Evolutionary conservation across 257 asterid species (phyloP), one percentile per base, ranked within the genome.

Genomic region (Striga asiatica): DNA sequence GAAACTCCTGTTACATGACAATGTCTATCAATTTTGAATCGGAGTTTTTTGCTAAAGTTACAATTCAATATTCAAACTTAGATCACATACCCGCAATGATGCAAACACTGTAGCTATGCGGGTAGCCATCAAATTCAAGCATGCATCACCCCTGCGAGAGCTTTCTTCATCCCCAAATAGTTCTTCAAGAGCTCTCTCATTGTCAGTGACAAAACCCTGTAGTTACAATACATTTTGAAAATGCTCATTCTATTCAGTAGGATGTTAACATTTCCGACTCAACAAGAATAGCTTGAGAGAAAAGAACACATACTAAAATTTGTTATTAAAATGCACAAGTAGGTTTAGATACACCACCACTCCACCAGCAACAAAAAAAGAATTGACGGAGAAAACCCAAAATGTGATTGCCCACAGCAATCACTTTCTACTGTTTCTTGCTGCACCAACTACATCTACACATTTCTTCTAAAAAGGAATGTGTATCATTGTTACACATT

Each of bases 21-120:
- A 64, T 25, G 50, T 53, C n/a, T 49, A 23, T 53, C 41, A 29
- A 57, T 39, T 37, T 52, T 42, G 41, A 28, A 35, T 55, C 22
- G 24, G n/a, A 8, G 2, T 34, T 18, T 20, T 54, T 13, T 61
- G 32, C 52, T 66, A 9, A 61, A 18, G 50, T 25, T 42, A 23
- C 42, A 2, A 48, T 73, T 54, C 71, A 71, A 23, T 19, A 22
- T 49, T 38, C 37, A 23, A 39, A 54, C 49, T 43, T 27, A 23
- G 45, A 62, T 50, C 50, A 60, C 80, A 28, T 78, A 92, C 99
- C 89, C 83, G 77, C 71, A 92, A 71, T 48, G 99, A 92, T 42
- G 99, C 92, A 71, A 92, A 88, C 24, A 88, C 93, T 20, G 99
- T 84, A 63, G 95, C 95, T 73, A 92, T 81, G 61, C 97, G 92